Evolutionary conservation across 2,329 filamentous ascomycete species (phyloP).

Genomic region (Aspergillus niger): DNA sequence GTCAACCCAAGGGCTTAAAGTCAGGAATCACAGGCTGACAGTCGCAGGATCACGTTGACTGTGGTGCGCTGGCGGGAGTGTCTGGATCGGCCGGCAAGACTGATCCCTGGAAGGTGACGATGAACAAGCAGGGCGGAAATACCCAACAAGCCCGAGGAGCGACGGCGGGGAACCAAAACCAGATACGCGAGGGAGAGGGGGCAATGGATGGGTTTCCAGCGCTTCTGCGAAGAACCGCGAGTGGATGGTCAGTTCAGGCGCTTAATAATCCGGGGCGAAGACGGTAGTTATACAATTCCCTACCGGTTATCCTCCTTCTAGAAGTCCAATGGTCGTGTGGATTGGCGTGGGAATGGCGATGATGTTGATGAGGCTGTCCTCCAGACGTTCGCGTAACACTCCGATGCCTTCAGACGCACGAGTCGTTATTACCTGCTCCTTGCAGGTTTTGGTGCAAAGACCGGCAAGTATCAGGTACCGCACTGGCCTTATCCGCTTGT

Average conservation of each 20-base stretch:
- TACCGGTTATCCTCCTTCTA: not conserved
- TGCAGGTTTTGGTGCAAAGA: slow-evolving; percentile 10
- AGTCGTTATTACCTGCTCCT: slow-evolving; percentile 8
- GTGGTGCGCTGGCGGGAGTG: slow-evolving; percentile 26
- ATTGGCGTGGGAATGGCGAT: not conserved
- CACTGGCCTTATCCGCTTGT: slow-evolving; percentile 20
- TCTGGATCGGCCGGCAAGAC: slow-evolving; percentile 30
- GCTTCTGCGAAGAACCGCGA: slow-evolving; percentile 1
- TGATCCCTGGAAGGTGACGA: slow-evolving; percentile 24
- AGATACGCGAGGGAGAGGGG: slow-evolving; percentile 16
- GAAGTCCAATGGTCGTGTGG: not conserved
- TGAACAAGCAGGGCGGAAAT: slow-evolving; percentile 22
- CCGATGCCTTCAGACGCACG: slow-evolving; percentile 2
- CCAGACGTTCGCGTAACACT: slow-evolving; percentile 6
- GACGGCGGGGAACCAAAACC: slow-evolving; percentile 18
- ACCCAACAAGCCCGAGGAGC: slow-evolving; percentile 27
- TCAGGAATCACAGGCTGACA: slow-evolving; percentile 20
- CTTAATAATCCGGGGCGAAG: not conserved
- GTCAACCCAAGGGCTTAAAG: slow-evolving; percentile 22
- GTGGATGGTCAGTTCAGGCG: not conserved
- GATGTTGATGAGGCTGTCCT: not conserved
- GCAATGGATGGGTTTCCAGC: slow-evolving; percentile 14
- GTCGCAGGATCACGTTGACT: slow-evolving; percentile 21
- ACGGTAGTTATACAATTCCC: not conserved
- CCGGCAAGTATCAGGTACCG: slow-evolving; percentile 25